Evolutionary conservation across 495 filamentous ascomycete genomes (phyloP), one percentile per base, ranked within the genome.

Genomic region (Penicillium riverlandense): DNA sequence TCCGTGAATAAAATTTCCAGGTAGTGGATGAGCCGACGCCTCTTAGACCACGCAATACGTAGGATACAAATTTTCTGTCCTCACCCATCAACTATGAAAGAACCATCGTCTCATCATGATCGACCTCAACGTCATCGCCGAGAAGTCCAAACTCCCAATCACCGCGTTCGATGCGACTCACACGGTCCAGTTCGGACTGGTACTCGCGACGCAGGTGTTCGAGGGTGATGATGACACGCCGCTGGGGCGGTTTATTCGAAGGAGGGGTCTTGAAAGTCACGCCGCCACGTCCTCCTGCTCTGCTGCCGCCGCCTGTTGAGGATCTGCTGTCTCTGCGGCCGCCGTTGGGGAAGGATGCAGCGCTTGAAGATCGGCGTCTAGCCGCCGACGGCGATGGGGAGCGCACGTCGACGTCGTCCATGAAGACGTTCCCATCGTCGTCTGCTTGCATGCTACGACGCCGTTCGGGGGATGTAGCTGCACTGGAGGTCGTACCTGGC

Each of bases 201-300:
- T 92, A 97, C 58, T 85, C 84, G 55, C 82, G 85, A 49, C 87
- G 76, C 15, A 97, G 66, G 59, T 95, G 90, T 7, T 80, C 83
- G 12, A 97, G 69, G 11, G 86, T 94, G 13, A 97, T 77, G 11
- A 97, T 71, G 44, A 71, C 59, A 15, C 69, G 59, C 27, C 62
- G 54, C 38, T 59, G 59, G 7, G 58, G 65, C 0, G 32, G 43
- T 29, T 53, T 45, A 10, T 43, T 40, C 13, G 32, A 27, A 34
- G 32, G 8, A 40, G 43, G 7, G 52, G 6, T 30, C 22, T 58
- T 58, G 52, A 50, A 53, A 2, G 46, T 47, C 7, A 50, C 50
- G 29, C 46, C 35, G 34, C 15, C 37, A 10, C 41, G 48, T 41
- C 35, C 70, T 22, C 22, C 22, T 22, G 22, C 4, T 6, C 22